Percentiles rank a stretch among this genome's conserved stretches.
Conservation (phyloP, 1,284 basidiomycete genomes). For the Ceratorhiza oryzae-sativae region DNA sequence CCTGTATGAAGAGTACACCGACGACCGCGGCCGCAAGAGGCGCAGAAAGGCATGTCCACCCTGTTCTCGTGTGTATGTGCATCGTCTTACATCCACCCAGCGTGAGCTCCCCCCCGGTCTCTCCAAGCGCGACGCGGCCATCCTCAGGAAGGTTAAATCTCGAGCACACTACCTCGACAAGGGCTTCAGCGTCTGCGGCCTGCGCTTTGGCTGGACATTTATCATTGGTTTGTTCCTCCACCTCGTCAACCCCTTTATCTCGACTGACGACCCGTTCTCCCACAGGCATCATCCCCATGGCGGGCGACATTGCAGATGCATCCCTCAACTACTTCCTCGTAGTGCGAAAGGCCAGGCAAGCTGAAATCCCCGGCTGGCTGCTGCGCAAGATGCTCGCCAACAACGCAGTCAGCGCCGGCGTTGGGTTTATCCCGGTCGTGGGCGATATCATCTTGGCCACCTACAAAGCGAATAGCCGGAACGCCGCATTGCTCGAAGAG, state of each 20-base stretch:
- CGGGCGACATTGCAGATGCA: constrained; percentile 71
- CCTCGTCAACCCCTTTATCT: not conserved
- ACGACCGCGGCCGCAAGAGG: constrained; percentile 69
- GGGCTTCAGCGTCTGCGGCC: constrained; percentile 81
- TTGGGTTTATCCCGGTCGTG: constrained; percentile 79
- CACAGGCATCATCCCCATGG: constrained; percentile 72
- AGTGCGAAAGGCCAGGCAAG: constrained; percentile 75
- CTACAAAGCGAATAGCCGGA: constrained; percentile 91
- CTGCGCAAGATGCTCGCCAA: constrained; percentile 78
- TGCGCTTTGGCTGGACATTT: constrained; percentile 89
- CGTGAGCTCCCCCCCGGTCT: constrained; percentile 79
- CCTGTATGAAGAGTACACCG: constrained; percentile 76
- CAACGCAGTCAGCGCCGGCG: constrained; percentile 72
- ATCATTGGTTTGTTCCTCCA: constrained; percentile 61
- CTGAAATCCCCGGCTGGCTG: constrained; percentile 76
- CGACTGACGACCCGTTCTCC: not conserved
- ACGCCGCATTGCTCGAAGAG: constrained; percentile 78
- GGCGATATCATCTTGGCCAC: constrained; percentile 78
- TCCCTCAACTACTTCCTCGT: constrained; percentile 80
- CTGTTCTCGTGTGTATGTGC: not conserved
- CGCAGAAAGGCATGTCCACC: constrained; percentile 66
- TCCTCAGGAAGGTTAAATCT: constrained; percentile 75
- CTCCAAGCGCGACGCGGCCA: constrained; percentile 76
- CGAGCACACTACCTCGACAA: constrained; percentile 93
- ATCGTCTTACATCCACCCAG: constrained; percentile 52